Evolutionary conservation across 371 early-diverging fungal species (phyloP), one percentile per base, ranked within the genome.

Genomic region (Apophysomyces variabilis): DNA sequence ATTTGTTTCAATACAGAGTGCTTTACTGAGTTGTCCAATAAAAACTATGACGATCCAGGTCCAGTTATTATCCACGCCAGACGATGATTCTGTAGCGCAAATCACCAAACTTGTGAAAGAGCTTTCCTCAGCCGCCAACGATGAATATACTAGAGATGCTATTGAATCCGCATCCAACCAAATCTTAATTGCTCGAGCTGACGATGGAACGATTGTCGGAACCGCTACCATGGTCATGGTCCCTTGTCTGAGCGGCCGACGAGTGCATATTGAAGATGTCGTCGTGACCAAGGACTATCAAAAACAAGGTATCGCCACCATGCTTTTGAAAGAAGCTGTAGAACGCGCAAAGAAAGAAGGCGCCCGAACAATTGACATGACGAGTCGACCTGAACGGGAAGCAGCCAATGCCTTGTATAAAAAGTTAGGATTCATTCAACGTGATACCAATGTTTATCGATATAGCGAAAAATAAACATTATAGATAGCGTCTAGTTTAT

Each of bases 241-340:
- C 8, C 61, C 68, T 32, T 79, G 80, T 61, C 58, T 76, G 0
- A 79, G 81, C 7, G 84, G 84, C 1, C 64, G 63, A 41, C 74
- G 84, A 8, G 79, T 68, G 1, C 84, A 80, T 68, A 74, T 80
- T 37, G 84, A 83, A 60, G 84, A 83, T 57, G 80, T 83, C 2
- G 69, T 80, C 7, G 79, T 80, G 2, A 72, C 74, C 56, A 14
- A 44, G 14, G 45, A 43, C 11, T 68, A 67, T 13, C 69, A 75
- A 4, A 67, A 73, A 7, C 68, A 76, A 66, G 84, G 84, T 8
- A 68, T 80, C 14, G 84, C 73, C 5, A 68, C 67, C 5, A 43
- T 18, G 1, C 57, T 83, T 5, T 44, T 80, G 2, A 9, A 46
- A n/a, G 68, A 75, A 41, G 72, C 71, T 16, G 70, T 79, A 16